Percentiles rank a stretch among this genome's conserved stretches.
These are phyloP conservation scores for Stephania cephalantha DNA, from an alignment of 164 flowering plant species.

Conservation along the genomic window DNA sequence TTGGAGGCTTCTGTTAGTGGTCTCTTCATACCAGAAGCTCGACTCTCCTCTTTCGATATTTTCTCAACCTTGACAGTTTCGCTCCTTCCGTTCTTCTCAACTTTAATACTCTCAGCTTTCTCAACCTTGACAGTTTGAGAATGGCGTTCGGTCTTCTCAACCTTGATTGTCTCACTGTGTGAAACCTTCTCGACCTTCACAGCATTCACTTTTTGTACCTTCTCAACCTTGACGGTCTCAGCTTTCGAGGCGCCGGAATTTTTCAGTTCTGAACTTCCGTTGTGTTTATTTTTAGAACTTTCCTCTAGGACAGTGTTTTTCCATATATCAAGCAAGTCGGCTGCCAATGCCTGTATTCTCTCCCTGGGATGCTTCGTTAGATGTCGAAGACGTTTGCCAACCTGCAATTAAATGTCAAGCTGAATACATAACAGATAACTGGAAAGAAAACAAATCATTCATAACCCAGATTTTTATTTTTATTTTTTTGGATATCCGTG, in stretches of 20 bases:
- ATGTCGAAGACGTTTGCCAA: constrained; percentile 69
- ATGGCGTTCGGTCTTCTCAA: constrained; percentile 25
- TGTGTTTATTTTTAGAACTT: constrained; percentile 48
- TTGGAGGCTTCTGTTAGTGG: constrained; percentile 21
- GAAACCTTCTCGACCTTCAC: constrained; percentile 28
- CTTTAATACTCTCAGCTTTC: constrained; percentile 21
- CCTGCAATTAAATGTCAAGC: constrained; percentile 36
- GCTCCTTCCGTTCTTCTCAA: constrained; percentile 20
- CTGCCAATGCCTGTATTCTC: constrained; percentile 57
- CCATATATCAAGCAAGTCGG: constrained; percentile 75
- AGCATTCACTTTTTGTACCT: constrained; percentile 18
- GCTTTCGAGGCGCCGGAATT: constrained; percentile 15
- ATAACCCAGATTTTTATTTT: no score
- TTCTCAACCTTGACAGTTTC: constrained; percentile 31
- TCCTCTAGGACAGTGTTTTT: constrained; percentile 68
- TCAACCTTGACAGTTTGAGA: constrained; percentile 28
- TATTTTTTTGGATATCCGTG: no score
- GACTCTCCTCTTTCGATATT: constrained; percentile 32
- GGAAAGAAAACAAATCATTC: not conserved
- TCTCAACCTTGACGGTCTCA: constrained; percentile 29
- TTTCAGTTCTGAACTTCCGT: constrained; percentile 28
- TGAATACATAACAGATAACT: not conserved
- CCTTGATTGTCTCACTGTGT: constrained; percentile 24
- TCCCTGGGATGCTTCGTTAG: constrained; percentile 78
- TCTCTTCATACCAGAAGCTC: constrained; percentile 23